Percentiles rank a stretch among this genome's conserved stretches.
phyloP scores from a whole-genome alignment of 441 rosid species.

The Geranium incanum region DNA sequence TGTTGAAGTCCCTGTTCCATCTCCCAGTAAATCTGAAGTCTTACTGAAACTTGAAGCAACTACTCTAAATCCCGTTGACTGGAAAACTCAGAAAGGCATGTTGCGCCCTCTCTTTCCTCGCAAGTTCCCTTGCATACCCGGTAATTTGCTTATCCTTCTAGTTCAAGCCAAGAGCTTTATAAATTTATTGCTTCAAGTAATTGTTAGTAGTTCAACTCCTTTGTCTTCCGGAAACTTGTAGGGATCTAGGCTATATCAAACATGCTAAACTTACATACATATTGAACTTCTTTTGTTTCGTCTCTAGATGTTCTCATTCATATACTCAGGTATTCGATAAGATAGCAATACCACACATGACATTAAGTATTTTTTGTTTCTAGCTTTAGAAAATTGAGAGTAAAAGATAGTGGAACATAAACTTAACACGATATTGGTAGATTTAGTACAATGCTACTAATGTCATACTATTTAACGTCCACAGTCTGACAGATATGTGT shows the following conservation, averaged over 20 bases:
- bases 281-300: background rate
- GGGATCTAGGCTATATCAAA: background rate
- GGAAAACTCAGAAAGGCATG: constrained; percentile 63
- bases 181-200: background rate
- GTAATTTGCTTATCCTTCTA: constrained; percentile 23
- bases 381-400: background rate
- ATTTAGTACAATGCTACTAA: background rate
- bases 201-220: background rate
- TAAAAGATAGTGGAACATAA: background rate
- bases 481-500: too few relatives aligned
- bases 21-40: constrained; percentile 38
- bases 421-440: background rate
- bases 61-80: constrained; percentile 54
- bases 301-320: background rate
- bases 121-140: constrained; percentile 57
- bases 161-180: constrained; percentile 1
- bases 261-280: background rate
- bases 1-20: constrained; percentile 48
- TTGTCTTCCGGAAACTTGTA: background rate
- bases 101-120: constrained; percentile 49
- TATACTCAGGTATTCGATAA: background rate
- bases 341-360: background rate
- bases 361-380: background rate
- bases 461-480: background rate
- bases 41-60: constrained; percentile 48